Evolutionary conservation across 2,329 filamentous ascomycete genomes (phyloP).

Genomic region (Diaporthe ampelina): DNA sequence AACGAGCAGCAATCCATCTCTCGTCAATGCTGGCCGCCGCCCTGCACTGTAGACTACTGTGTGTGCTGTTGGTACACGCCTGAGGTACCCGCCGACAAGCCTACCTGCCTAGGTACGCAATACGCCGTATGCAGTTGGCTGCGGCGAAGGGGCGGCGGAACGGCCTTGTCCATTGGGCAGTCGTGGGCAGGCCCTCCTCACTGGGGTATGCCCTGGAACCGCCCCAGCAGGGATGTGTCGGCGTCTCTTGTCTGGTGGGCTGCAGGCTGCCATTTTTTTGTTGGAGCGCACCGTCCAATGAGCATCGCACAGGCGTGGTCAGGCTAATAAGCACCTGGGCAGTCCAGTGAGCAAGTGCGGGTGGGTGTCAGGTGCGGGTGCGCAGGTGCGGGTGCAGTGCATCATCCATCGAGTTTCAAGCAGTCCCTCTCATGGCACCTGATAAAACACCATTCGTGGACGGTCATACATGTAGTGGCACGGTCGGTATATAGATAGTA

Average conservation of each 20-base stretch:
- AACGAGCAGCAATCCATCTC: conserved; percentile 2
- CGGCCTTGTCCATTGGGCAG: conserved; percentile 17
- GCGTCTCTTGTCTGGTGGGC: neutral
- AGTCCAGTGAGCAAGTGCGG: conserved; percentile 3
- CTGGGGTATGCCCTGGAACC: conserved; percentile 25
- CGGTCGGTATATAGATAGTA: neutral
- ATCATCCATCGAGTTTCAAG: neutral
- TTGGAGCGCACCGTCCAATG: conserved; percentile 21
- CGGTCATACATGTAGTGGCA: neutral
- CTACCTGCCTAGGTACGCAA: neutral
- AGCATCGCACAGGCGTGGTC: neutral
- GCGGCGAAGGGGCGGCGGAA: conserved; percentile 17
- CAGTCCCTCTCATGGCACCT: neutral
- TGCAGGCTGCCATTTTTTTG: conserved; percentile 23
- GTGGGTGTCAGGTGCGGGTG: neutral
- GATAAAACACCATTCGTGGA: neutral
- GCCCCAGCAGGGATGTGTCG: neutral
- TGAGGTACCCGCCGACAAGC: neutral
- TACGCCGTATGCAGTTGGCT: conserved; percentile 12
- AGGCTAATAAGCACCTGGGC: too few relatives aligned
- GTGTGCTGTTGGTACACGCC: neutral
- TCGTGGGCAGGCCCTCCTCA: neutral
- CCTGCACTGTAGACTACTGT: neutral
- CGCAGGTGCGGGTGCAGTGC: neutral
- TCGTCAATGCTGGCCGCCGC: neutral